These are phyloP conservation scores for Mycena filopes DNA, from an alignment of 768 basidiomycete genomes.

Conservation along the genomic window DNA sequence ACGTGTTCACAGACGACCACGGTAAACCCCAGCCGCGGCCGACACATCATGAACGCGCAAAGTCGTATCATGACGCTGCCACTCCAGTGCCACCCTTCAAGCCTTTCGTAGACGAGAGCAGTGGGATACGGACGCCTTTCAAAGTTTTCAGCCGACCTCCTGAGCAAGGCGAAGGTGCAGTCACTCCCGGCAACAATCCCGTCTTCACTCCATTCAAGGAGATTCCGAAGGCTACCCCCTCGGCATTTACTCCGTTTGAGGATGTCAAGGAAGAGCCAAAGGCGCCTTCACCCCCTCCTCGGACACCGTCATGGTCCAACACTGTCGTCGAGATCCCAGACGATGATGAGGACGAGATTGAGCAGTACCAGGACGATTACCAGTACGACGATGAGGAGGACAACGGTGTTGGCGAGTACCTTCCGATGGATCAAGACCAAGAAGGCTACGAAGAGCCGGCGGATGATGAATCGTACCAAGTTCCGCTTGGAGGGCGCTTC, in stretches of 20 bases:
- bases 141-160: conserved; percentile 84
- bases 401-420: conserved; percentile 34
- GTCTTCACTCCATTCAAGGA: conserved; percentile 57
- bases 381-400: conserved; percentile 46
- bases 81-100: conserved; percentile 34
- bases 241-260: conserved; percentile 50
- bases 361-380: conserved; percentile 43
- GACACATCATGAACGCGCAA: conserved; percentile 36
- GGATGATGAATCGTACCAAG: conserved; percentile 42
- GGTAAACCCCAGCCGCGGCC: conserved; percentile 34
- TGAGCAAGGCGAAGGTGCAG: conserved; percentile 54
- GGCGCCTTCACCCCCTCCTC: conserved; percentile 35
- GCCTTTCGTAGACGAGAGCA: conserved; percentile 50
- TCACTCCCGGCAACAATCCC: conserved; percentile 32
- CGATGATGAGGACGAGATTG: conserved; percentile 45
- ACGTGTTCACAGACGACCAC: conserved; percentile 35
- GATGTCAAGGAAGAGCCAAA: conserved; percentile 41
- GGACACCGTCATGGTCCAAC: conserved; percentile 35
- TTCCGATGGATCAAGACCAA: conserved; percentile 37
- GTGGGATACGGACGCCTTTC: conserved; percentile 53
- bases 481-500: conserved; percentile 79
- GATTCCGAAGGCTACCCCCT: conserved; percentile 36
- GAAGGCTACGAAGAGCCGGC: conserved; percentile 29
- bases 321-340: conserved; percentile 40
- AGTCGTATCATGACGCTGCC: conserved; percentile 30